Conservation (phyloP, 2,329 filamentous ascomycete species). For the Cercospora zeae-maydis region DNA sequence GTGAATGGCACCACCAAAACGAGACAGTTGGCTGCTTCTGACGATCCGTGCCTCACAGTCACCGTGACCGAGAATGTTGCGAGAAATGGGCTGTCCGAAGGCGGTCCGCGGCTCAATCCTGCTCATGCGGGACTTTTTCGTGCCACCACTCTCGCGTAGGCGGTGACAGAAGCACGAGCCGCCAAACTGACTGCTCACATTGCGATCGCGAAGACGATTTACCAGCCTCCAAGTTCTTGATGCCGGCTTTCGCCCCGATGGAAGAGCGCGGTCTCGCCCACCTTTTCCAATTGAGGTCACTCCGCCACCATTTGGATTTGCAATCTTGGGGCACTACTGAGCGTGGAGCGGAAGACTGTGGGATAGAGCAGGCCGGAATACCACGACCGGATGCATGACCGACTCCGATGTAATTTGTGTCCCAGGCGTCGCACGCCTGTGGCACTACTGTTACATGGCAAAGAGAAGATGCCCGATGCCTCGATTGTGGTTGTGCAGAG, state of each 20-base stretch:
- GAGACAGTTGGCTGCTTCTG: neutral
- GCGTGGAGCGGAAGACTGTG: neutral
- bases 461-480: neutral
- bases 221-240: neutral
- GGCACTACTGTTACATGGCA: neutral
- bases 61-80: neutral
- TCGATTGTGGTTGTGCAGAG: neutral
- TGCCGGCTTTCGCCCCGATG: neutral
- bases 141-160: neutral
- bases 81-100: neutral
- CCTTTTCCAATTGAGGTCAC: neutral
- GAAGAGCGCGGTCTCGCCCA: neutral
- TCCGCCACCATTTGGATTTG: neutral
- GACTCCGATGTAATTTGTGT: neutral
- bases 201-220: neutral
- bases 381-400: neutral
- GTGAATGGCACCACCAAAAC: neutral
- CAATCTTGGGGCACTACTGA: neutral
- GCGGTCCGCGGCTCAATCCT: neutral
- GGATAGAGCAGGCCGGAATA: neutral
- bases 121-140: neutral
- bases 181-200: neutral
- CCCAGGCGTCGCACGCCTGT: neutral
- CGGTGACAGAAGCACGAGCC: neutral
- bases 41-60: neutral